Conservation (phyloP, 306 rosid genomes). For the Rosa multiflora region DNA sequence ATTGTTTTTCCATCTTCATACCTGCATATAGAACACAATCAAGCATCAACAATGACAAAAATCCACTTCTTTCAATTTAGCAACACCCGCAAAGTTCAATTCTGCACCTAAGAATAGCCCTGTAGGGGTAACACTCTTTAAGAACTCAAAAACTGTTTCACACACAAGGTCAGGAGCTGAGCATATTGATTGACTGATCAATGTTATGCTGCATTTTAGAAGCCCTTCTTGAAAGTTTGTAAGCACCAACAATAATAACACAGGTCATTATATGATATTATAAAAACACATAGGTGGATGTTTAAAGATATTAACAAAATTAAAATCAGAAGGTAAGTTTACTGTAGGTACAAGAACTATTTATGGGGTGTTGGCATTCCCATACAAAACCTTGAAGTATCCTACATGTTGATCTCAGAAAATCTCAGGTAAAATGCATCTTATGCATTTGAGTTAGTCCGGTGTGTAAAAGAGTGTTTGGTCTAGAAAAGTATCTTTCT, state of each 20-base stretch:
- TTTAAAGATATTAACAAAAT: not conserved
- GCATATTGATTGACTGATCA: no score
- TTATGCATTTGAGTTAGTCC: no score
- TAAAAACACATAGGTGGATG: not conserved
- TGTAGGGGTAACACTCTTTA: not conserved
- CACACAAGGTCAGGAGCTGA: no score
- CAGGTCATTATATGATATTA: not conserved
- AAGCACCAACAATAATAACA: not conserved
- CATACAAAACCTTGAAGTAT: no score
- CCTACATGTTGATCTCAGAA: no score
- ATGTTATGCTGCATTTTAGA: not conserved
- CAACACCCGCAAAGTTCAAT: not conserved
- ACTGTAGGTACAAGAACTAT: no score
- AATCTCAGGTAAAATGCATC: no score
- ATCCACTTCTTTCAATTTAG: not conserved
- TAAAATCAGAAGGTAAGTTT: not conserved
- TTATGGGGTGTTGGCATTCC: no score
- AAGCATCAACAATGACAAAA: not conserved
- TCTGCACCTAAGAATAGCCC: not conserved
- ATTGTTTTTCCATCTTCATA: conserved; percentile 75
- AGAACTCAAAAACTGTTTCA: no score
- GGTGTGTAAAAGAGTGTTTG: no score
- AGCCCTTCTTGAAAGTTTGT: not conserved
- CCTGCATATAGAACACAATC: conserved; percentile 36
- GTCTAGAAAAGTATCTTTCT: no score